A percentile compares a stretch with the other conserved stretches of the same genome.
These are phyloP conservation scores for Yamadazyma laniorum DNA, from an alignment of 805 yeast genomes.

Conservation along the genomic window DNA sequence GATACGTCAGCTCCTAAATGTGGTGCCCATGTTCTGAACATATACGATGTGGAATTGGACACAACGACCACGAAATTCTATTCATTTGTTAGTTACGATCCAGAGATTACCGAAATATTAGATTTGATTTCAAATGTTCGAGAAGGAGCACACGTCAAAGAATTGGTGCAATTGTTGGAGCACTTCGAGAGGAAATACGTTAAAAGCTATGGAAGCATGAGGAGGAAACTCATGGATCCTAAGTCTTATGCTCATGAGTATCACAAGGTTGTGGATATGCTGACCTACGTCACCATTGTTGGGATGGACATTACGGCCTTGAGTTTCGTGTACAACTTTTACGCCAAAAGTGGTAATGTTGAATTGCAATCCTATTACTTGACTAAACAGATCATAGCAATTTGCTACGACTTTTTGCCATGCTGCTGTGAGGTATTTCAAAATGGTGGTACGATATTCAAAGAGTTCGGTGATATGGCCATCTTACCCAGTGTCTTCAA, in stretches of 20 bases:
- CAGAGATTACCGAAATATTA: not conserved
- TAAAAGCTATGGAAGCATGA: conserved; percentile 3
- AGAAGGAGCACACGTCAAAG: not conserved
- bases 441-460: conserved; percentile 34
- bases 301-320: conserved; percentile 19
- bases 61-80: not conserved
- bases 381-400: conserved; percentile 25
- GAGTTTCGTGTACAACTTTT: conserved; percentile 36
- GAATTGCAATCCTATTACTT: conserved; percentile 33
- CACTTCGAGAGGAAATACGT: not conserved
- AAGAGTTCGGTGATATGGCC: conserved; percentile 29
- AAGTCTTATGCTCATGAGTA: not conserved
- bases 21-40: not conserved
- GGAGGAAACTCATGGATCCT: not conserved
- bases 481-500: conserved; percentile 37
- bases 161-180: not conserved
- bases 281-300: not conserved
- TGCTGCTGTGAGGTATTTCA: conserved; percentile 28
- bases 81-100: not conserved
- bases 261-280: not conserved
- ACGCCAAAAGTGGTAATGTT: conserved; percentile 28
- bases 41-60: conserved; percentile 1
- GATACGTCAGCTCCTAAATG: not conserved
- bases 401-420: conserved; percentile 32
- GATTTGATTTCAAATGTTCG: conserved; percentile 1